phyloP scores from a whole-genome alignment of 306 rosid species.

The Pueraria montana region DNA sequence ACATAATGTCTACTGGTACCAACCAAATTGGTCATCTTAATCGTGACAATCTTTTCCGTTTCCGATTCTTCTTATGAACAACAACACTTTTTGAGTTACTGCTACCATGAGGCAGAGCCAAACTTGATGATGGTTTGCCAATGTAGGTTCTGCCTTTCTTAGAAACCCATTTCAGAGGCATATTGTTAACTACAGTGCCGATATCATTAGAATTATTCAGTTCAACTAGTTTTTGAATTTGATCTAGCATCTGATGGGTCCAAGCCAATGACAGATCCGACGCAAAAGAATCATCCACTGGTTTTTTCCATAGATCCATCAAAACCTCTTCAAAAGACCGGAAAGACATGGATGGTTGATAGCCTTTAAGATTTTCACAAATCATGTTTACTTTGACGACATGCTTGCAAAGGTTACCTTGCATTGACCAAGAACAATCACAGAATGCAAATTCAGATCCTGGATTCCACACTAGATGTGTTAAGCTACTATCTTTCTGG shows the following conservation, averaged over 20 bases:
- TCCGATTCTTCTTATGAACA: slow-evolving; percentile 55
- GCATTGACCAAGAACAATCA: slow-evolving; percentile 69
- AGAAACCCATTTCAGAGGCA: slow-evolving; percentile 69
- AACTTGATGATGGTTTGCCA: slow-evolving; percentile 62
- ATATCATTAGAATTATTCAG: slow-evolving; percentile 67
- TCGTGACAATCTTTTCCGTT: slow-evolving; percentile 57
- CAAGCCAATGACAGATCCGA: slow-evolving; percentile 80
- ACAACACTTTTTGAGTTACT: slow-evolving; percentile 47
- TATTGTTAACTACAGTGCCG: slow-evolving; percentile 68
- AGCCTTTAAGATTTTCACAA: slow-evolving; percentile 60
- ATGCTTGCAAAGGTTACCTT: slow-evolving; percentile 94
- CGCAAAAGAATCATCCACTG: slow-evolving; percentile 75
- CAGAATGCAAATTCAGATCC: slow-evolving; percentile 91
- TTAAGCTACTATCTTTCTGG: slow-evolving; percentile 65
- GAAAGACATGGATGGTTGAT: slow-evolving; percentile 73
- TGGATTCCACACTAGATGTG: slow-evolving; percentile 91
- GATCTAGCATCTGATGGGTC: slow-evolving; percentile 87
- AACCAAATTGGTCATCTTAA: slow-evolving; percentile 55
- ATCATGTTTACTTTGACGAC: slow-evolving; percentile 85
- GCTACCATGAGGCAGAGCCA: slow-evolving; percentile 51
- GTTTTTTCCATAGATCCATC: slow-evolving; percentile 66
- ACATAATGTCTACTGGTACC: not conserved
- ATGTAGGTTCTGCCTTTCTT: slow-evolving; percentile 51
- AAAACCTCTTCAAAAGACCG: slow-evolving; percentile 74
- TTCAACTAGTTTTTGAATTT: slow-evolving; percentile 76